Base-by-base conservation (phyloP, 1,284 basidiomycete genomes). In the Entoloma clypeatum region DNA sequence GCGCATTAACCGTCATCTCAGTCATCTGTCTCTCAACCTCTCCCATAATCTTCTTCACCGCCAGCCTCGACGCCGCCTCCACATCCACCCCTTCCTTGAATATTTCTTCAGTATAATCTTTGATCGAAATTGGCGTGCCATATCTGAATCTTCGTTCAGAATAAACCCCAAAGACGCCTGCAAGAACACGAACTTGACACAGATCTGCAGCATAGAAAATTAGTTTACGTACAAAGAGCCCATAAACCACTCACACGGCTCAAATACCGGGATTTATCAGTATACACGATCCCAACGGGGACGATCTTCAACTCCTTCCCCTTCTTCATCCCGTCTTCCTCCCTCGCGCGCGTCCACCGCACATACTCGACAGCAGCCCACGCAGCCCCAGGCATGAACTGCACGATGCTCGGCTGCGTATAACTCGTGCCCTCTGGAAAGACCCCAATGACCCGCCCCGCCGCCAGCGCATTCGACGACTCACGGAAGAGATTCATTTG, bases 331-430 rank as follows among this genome's bases (percentile, higher is more conserved):
- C 39, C 41, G 14, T 32, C 32, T n/a, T 25, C 54, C 46, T 41
- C 62, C 58, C 52, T 33, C 35, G 57, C 47, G 13, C 44, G 57
- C 18, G 47, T 39, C 60, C 78, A 78, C 46, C 74, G 68, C 33
- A 74, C 64, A 62, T 80, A 89, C 58, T 90, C 86, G 36, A 91
- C 74, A 3, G 82, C 85, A n/a, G 81, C 77, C 79, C 86, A 87
- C 3, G 79, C 77, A 0, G 79, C 77, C 2, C 87, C 87, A 45
- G 86, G 79, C 63, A 88, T 79, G 34, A 89, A 67, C 31, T 81
- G 77, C 28, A 79, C 71, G 41, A 90, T 75, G 8, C 72, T 65
- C 2, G 84, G 81, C 47, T 81, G 74, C 1, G 84, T 86, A 45
- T 75, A 75, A 43, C 68, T 72, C 27, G 71, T 72, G 7, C 86